A percentile compares a stretch with the other conserved stretches of the same genome.
phyloP scores from a whole-genome alignment of 306 rosid species.

The Morella rubra region DNA sequence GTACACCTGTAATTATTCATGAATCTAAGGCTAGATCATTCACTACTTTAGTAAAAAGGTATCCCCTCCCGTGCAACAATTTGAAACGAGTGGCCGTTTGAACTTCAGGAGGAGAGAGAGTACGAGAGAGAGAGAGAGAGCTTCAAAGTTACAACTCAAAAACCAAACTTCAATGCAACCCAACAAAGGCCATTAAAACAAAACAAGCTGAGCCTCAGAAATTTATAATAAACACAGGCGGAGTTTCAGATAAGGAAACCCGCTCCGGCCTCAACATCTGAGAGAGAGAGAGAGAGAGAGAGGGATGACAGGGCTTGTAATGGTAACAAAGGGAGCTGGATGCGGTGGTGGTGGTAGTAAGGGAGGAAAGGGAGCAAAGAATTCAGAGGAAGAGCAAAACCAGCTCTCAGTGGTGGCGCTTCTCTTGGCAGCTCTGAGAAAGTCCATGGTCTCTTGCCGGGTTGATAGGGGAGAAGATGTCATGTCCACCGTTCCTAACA shows the following conservation, averaged over 20 bases:
- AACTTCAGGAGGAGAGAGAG: background rate
- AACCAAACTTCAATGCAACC: conserved; percentile 43
- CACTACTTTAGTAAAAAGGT: conserved; percentile 19
- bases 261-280: background rate
- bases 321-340: conserved; percentile 67
- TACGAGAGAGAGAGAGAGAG: background rate
- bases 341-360: conserved; percentile 59
- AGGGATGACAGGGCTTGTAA: conserved; percentile 70
- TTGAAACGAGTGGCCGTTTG: conserved; percentile 79
- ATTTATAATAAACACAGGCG: background rate
- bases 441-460: conserved; percentile 84
- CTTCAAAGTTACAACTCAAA: conserved; percentile 19
- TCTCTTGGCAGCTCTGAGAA: conserved; percentile 67
- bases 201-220: conserved; percentile 26
- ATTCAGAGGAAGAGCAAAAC: conserved; percentile 54
- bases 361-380: conserved; percentile 28
- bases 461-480: conserved; percentile 66
- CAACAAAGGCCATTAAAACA: conserved; percentile 40
- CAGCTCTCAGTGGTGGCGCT: conserved; percentile 59
- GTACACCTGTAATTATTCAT: conserved; percentile 16
- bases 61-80: conserved; percentile 18
- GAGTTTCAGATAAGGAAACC: background rate
- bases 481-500: conserved; percentile 61
- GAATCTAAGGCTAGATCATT: conserved; percentile 7
- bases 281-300: conserved; percentile 25